Evolutionary conservation across 139 green algal genomes (phyloP), one percentile per base, ranked within the genome.

Genomic region (Coelastrella sp.): DNA sequence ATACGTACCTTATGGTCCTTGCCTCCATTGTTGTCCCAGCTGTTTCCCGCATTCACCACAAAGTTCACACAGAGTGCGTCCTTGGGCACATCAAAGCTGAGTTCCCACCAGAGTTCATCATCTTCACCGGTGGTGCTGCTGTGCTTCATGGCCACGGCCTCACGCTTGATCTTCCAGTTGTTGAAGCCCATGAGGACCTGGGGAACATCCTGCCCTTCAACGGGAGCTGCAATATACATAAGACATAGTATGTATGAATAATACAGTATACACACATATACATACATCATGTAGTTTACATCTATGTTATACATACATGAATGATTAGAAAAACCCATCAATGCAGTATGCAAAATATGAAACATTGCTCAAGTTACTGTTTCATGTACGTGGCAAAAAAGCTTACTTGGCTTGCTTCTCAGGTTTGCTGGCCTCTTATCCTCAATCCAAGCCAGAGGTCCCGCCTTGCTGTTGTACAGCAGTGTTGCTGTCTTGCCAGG

Each of bases 1-100:
- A 27, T 50, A 37, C 71, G 9, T 59, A 89, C 53, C 34, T 82
- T 85, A 53, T 89, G 41, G 62, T 87, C 91, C 41, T 88, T 79
- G 2, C 68, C 68, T 71, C 88, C 83, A 83, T 97, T 97, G 92
- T 98, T 98, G 88, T 98, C 95, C 53, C 91, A 98, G 60, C 90
- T 84, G 41, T 95, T 88, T 32, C 89, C 90, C 77, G 90, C 95
- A 50, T 91, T 92, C 53, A 97, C n/a, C 15, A 97, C 93, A 59
- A 96, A 96, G 88, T 96, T 94, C 23, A 96, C 79, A 13, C 41
- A 86, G 23, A 82, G 88, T 0, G 92, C 94, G 41, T 93, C 87
- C 6, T 79, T 25, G 3, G 93, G 90, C 13, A 96, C 25, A 21
- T 89, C 71, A 8, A 94, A 53, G 53, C 87, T 77, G 0, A 79